Evolutionary conservation across 768 basidiomycete genomes (phyloP).

Genomic region (Pleurotus sapidus): DNA sequence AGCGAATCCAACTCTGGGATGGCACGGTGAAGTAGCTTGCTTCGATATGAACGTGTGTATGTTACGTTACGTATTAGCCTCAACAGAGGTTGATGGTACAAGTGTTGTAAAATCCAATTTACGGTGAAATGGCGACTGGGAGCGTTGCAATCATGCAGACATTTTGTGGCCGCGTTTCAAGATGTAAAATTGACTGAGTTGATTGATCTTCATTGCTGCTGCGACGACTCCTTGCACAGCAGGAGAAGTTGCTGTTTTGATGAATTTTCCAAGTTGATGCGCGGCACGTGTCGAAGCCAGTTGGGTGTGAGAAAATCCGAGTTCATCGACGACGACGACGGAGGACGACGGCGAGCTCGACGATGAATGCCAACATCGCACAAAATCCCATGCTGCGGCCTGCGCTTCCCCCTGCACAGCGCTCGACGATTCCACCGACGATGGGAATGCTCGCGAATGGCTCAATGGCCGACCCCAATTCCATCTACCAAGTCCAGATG

Average conservation of each 20-base stretch:
- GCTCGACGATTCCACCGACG: not conserved
- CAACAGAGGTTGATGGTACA: no score
- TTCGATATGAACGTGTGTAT: no score
- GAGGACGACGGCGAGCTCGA: slow-evolving; percentile 7
- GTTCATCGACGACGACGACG: slow-evolving; percentile 10
- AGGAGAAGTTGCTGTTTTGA: not conserved
- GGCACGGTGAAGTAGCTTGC: no score
- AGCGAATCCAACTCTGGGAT: no score
- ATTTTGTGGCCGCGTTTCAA: no score
- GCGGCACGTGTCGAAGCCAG: slow-evolving; percentile 7
- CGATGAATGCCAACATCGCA: slow-evolving; percentile 5
- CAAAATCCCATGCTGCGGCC: slow-evolving; percentile 2
- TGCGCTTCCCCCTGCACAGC: not conserved
- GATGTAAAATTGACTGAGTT: no score
- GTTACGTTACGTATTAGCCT: no score
- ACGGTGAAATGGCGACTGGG: no score
- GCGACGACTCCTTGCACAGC: not conserved
- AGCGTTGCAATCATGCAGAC: no score
- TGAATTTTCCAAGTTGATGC: not conserved
- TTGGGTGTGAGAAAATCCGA: slow-evolving; percentile 7
- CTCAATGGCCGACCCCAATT: not conserved
- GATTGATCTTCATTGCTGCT: no score
- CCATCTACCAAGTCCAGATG: slow-evolving; percentile 3
- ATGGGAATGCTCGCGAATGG: slow-evolving; percentile 1
- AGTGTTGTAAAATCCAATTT: no score